Evolutionary conservation across 805 yeast genomes (phyloP), one percentile per base, ranked within the genome.

Genomic region (Schwanniomyces sp.): DNA sequence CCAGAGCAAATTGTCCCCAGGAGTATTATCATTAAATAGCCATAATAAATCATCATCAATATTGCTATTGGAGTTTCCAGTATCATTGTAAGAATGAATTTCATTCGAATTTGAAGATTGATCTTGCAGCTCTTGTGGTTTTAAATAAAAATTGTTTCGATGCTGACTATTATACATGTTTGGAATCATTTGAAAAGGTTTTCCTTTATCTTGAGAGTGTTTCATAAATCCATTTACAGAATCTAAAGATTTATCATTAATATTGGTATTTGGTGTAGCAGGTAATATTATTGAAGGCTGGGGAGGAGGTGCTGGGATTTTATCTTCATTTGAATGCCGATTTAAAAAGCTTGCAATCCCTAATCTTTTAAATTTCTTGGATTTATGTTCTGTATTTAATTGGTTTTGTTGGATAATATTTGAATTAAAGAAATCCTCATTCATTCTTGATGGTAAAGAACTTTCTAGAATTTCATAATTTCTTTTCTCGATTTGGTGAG

Each of bases 271-370:
- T 24, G 43, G 24, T 12, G 24, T 34, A 38, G 43, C 43, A 17
- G 47, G 47, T 16, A 44, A 34, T 29, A 44, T 40, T 25, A 44
- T 44, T 17, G 47, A 44, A 12, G 47, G 47, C 26, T 44, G 47
- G 4, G 43, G 42, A 11, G 47, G 47, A 16, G 47, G 47, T 7
- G 47, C 43, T 2, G 47, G 47, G 7, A 44, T 34, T 16, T 36
- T 38, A n/a, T 38, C 34, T 5, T 39, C 43, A 26, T 34, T 40
- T 16, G 24, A 26, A 26, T 18, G 27, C 8, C 32, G 45, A 36
- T 40, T 44, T n/a, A 44, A 34, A 14, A 40, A 39, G 21, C 43
- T 39, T 17, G 47, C 39, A 18, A 44, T 32, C 14, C 40, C 47
- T 24, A 44, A 25, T 32, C 43, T 38, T 17, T 25, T 54, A 24